Conservation (phyloP, 2,329 filamentous ascomycete species). For the Aspergillus fumigatus region DNA sequence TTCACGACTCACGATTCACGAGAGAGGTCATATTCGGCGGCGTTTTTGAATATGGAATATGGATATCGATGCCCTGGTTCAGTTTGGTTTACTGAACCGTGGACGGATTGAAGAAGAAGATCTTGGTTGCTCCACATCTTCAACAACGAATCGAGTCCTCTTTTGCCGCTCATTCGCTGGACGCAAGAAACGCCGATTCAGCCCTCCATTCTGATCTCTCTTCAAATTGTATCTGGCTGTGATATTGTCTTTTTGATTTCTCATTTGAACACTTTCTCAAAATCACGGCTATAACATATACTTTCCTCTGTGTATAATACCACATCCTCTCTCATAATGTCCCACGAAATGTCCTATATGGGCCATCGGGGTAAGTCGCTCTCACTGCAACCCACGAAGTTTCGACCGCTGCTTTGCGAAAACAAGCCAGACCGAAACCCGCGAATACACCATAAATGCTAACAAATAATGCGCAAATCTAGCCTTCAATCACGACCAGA, state of each 20-base stretch:
- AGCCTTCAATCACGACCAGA: slow-evolving; percentile 73
- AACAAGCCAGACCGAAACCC: neutral
- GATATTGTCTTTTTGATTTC: neutral
- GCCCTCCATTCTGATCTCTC: neutral
- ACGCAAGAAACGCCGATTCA: neutral
- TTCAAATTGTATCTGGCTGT: neutral
- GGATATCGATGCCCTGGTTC: neutral
- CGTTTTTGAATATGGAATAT: too few species aligned
- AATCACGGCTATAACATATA: neutral
- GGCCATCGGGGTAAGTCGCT: slow-evolving; percentile 33
- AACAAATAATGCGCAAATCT: slow-evolving; percentile 9
- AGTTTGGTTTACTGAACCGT: neutral
- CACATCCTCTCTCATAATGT: slow-evolving; percentile 24
- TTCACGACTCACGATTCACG: too few species aligned
- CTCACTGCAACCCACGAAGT: neutral
- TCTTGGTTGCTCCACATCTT: neutral
- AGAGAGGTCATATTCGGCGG: neutral
- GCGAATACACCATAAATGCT: neutral
- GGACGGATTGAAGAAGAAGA: neutral
- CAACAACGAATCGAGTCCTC: neutral
- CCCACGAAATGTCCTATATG: slow-evolving; percentile 41
- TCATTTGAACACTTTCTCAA: neutral
- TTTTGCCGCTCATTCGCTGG: neutral
- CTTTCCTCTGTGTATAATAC: neutral
- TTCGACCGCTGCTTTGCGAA: neutral